Percentiles rank a stretch among this genome's conserved stretches.
phyloP scores from a whole-genome alignment of 768 basidiomycete species.

The Porphyrellus cyaneotinctus region DNA sequence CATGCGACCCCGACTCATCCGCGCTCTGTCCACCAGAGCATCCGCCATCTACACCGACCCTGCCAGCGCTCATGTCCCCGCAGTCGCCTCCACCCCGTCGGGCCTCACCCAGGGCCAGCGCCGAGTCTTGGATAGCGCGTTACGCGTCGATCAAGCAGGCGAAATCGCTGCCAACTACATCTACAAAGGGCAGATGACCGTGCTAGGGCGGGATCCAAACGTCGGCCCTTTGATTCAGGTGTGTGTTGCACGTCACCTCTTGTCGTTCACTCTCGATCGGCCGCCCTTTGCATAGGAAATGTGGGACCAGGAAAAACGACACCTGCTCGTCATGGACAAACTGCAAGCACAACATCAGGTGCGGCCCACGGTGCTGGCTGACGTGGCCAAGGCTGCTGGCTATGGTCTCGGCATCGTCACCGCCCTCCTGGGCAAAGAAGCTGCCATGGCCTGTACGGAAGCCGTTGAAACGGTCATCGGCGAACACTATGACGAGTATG shows the following conservation, averaged over 20 bases:
- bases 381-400: conserved; percentile 82
- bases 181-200: conserved; percentile 80
- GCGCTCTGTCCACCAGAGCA: conserved; percentile 29
- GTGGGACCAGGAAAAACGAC: conserved; percentile 97
- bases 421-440: conserved; percentile 84
- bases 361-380: conserved; percentile 79
- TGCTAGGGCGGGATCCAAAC: conserved; percentile 57
- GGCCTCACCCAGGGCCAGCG: conserved; percentile 49
- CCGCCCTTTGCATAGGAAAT: conserved; percentile 63
- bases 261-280: background rate
- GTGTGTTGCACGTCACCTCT: conserved; percentile 20
- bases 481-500: conserved; percentile 97
- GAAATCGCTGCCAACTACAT: conserved; percentile 97
- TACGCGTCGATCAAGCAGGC: conserved; percentile 93
- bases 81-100: conserved; percentile 52
- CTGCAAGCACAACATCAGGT: conserved; percentile 79
- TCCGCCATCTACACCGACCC: conserved; percentile 51
- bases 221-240: conserved; percentile 73
- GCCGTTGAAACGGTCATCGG: conserved; percentile 97
- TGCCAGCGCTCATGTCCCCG: conserved; percentile 32
- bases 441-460: conserved; percentile 98
- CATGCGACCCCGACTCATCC: conserved; percentile 17
- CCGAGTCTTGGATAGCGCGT: conserved; percentile 53
- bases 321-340: conserved; percentile 81
- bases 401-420: conserved; percentile 84